Evolutionary conservation across 768 basidiomycete genomes (phyloP).

Genomic region (Boletus speciosus): DNA sequence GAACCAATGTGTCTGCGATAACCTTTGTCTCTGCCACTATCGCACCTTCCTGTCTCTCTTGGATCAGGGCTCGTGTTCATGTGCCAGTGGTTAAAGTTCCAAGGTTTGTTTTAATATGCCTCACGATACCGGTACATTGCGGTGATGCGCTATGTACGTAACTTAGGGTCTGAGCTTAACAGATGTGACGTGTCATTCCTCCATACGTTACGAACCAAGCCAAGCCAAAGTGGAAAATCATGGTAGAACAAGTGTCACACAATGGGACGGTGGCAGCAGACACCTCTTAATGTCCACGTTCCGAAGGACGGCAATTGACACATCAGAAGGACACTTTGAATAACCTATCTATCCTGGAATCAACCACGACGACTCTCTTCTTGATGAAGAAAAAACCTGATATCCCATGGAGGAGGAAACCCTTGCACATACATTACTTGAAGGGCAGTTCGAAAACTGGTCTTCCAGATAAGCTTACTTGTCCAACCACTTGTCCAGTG

Average conservation of each 20-base stretch:
- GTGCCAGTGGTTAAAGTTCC: not conserved
- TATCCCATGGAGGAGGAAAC: too few species aligned
- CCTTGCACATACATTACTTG: not conserved
- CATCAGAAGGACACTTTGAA: not conserved
- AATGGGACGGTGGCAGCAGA: too few species aligned
- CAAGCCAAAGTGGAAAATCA: too few species aligned
- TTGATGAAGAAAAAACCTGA: not conserved
- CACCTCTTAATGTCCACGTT: not conserved
- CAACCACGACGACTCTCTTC: not conserved
- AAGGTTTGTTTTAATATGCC: not conserved
- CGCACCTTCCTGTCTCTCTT: not conserved
- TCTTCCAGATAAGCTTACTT: not conserved
- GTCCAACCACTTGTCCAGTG: not conserved
- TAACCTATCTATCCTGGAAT: too few species aligned
- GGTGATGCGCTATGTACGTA: not conserved
- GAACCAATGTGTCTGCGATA: not conserved
- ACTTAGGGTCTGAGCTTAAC: too few species aligned
- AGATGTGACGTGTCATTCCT: too few species aligned
- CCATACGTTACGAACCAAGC: too few species aligned
- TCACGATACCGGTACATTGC: not conserved
- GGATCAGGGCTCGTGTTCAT: not conserved
- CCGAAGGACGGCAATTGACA: not conserved
- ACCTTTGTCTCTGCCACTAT: not conserved
- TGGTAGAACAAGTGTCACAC: too few species aligned
- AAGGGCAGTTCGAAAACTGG: conserved; percentile 2